These are phyloP conservation scores for Termitomyces sp. DNA, from an alignment of 768 basidiomycete species.

Conservation along the genomic window DNA sequence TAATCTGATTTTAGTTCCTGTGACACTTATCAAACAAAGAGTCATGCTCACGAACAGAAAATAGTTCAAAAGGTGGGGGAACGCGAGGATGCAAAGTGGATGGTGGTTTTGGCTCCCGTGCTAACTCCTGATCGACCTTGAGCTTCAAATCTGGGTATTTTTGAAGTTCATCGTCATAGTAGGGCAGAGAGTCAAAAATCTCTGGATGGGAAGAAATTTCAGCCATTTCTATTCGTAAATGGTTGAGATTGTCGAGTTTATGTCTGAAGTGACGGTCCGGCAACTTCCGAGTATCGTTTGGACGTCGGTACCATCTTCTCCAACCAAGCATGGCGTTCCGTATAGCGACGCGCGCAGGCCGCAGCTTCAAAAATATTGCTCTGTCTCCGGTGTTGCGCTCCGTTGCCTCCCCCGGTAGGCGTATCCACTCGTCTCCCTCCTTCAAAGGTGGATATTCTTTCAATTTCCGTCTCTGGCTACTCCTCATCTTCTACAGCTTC, in stretches of 20 bases:
- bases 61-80: constrained; percentile 58
- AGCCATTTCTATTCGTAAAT: constrained; percentile 18
- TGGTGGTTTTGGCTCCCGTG: constrained; percentile 60
- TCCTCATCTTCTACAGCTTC: constrained; percentile 37
- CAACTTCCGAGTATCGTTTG: constrained; percentile 15
- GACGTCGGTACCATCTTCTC: not conserved
- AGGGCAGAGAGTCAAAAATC: constrained; percentile 84
- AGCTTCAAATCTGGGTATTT: constrained; percentile 62
- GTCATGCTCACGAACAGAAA: constrained; percentile 54
- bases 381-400: constrained; percentile 24
- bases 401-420: constrained; percentile 24
- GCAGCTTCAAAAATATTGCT: constrained; percentile 34
- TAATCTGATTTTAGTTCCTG: constrained; percentile 3
- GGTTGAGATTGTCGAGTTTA: not conserved
- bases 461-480: not conserved
- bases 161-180: constrained; percentile 91
- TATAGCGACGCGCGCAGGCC: constrained; percentile 36
- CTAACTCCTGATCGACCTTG: constrained; percentile 74
- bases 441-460: constrained; percentile 38
- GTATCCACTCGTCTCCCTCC: constrained; percentile 41
- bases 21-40: not conserved
- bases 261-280: constrained; percentile 6
- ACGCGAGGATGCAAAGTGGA: constrained; percentile 63
- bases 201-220: constrained; percentile 17
- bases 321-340: constrained; percentile 36